phyloP scores from a whole-genome alignment of 805 yeast species.

The Naumovozyma castellii region DNA sequence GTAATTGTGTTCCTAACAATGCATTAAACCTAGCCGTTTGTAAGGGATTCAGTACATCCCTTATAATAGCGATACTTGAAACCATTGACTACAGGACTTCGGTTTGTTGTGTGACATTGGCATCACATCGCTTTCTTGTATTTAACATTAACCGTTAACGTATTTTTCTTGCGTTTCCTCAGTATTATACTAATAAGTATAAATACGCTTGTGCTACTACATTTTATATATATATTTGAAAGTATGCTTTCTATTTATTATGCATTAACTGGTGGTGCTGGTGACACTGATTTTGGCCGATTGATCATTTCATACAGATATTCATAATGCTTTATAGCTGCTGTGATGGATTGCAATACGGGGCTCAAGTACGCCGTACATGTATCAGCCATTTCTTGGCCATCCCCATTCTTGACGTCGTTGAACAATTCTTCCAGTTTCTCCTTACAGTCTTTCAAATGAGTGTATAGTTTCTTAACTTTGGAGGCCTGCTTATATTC shows the following conservation, averaged over 20 bases:
- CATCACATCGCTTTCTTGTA: neutral
- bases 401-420: conserved; percentile 25
- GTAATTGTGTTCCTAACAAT: neutral
- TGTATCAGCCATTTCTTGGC: conserved; percentile 19
- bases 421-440: conserved; percentile 29
- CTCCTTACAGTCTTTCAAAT: conserved; percentile 39
- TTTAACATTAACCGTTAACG: neutral
- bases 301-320: neutral
- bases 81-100: no score
- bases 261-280: conserved; percentile 5
- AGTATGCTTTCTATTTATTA: neutral
- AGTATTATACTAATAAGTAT: no score
- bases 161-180: no score
- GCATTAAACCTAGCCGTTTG: neutral
- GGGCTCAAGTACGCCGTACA: conserved; percentile 35
- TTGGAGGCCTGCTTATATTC: conserved; percentile 36
- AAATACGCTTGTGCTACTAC: no score
- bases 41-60: neutral
- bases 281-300: neutral
- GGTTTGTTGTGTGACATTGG: neutral
- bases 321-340: conserved; percentile 42
- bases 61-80: neutral
- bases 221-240: no score
- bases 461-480: conserved; percentile 39
- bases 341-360: conserved; percentile 34